Evolutionary conservation across 768 basidiomycete species (phyloP).

Genomic region (Sarcomyxa edulis): DNA sequence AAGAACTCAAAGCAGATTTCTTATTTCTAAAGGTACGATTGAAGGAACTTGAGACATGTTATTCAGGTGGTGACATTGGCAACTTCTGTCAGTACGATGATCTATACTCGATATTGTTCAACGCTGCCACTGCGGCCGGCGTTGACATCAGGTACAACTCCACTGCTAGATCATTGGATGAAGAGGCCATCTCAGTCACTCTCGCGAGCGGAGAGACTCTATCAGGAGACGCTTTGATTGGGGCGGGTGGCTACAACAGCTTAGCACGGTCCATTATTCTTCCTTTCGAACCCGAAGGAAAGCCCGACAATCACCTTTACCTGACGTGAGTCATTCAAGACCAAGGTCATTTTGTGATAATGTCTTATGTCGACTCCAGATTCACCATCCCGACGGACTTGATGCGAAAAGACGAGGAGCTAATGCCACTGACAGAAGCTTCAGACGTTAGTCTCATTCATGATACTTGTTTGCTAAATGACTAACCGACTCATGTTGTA

Average conservation of each 20-base stretch:
- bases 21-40: constrained; percentile 20
- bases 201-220: constrained; percentile 37
- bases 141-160: constrained; percentile 39
- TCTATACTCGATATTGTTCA: constrained; percentile 40
- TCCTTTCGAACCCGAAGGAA: constrained; percentile 18
- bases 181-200: constrained; percentile 26
- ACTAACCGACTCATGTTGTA: constrained; percentile 7
- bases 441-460: constrained; percentile 17
- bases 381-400: constrained; percentile 25
- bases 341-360: background rate
- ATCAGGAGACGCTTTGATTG: constrained; percentile 49
- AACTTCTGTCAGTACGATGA: constrained; percentile 40
- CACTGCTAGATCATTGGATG: constrained; percentile 26
- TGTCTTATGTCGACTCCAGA: background rate
- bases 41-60: constrained; percentile 8
- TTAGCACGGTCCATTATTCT: constrained; percentile 27
- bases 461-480: background rate
- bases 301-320: constrained; percentile 19
- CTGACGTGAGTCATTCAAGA: constrained; percentile 13
- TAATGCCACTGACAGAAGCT: constrained; percentile 20
- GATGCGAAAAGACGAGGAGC: constrained; percentile 26
- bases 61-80: background rate
- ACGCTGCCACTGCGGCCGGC: constrained; percentile 41
- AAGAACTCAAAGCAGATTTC: constrained; percentile 30
- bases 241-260: constrained; percentile 53